Percentiles rank a stretch among this genome's conserved stretches.
Conservation (phyloP, 2,329 filamentous ascomycete genomes). For the Aspergillus aculeatus region DNA sequence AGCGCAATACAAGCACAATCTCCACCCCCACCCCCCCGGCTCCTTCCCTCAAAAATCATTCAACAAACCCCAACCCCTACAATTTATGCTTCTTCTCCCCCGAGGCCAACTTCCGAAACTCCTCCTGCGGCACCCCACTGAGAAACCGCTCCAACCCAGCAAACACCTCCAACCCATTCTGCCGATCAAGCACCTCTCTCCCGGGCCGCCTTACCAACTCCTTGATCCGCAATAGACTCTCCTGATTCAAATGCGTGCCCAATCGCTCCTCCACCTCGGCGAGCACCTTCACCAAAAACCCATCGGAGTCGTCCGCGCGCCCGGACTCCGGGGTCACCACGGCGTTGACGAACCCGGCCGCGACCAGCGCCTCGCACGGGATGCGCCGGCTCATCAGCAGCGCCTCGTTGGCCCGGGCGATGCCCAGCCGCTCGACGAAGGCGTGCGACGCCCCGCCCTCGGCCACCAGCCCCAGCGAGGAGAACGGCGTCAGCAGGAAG, state of each 20-base stretch:
- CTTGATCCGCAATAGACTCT: slow-evolving; percentile 82
- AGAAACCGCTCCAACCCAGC: slow-evolving; percentile 78
- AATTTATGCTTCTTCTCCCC: slow-evolving; percentile 95
- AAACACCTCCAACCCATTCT: slow-evolving; percentile 83
- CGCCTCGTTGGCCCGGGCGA: slow-evolving; percentile 84
- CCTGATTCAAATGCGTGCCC: slow-evolving; percentile 74
- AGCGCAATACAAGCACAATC: neutral
- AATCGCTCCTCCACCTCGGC: slow-evolving; percentile 77
- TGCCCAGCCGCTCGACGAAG: slow-evolving; percentile 76
- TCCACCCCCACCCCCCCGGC: no score
- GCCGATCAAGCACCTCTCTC: slow-evolving; percentile 67
- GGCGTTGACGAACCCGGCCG: slow-evolving; percentile 80
- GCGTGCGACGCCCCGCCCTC: slow-evolving; percentile 80
- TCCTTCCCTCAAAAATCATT: no score
- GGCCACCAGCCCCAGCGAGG: slow-evolving; percentile 81
- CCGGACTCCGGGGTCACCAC: slow-evolving; percentile 63
- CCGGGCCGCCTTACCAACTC: slow-evolving; percentile 73
- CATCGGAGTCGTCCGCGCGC: slow-evolving; percentile 60
- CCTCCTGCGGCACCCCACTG: slow-evolving; percentile 76
- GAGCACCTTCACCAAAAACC: slow-evolving; percentile 70
- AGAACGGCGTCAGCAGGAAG: slow-evolving; percentile 89
- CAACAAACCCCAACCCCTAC: slow-evolving; percentile 41
- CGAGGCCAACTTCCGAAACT: slow-evolving; percentile 80
- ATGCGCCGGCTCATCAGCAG: slow-evolving; percentile 86
- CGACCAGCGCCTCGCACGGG: slow-evolving; percentile 67